Percentiles rank a stretch among this genome's conserved stretches.
Evolutionary conservation across 2,329 filamentous ascomycete genomes (phyloP).

Genomic region (Fusarium oligoseptatum): DNA sequence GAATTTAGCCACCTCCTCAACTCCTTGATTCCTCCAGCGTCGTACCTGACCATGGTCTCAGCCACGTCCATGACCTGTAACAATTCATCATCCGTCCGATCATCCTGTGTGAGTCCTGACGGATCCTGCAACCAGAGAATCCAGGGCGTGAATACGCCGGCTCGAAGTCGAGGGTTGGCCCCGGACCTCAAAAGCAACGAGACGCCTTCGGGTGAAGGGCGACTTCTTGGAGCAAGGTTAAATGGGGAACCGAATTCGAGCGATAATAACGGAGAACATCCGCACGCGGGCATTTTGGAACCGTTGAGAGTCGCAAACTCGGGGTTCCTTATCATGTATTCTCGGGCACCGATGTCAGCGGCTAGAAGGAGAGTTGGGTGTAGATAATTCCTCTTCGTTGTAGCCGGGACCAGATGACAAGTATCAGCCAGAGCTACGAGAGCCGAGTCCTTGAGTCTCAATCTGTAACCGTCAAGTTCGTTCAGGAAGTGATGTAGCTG

Average conservation of each 20-base stretch:
- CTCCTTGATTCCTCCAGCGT: not conserved
- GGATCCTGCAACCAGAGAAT: not conserved
- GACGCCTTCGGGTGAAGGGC: not conserved
- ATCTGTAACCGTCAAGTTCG: not conserved
- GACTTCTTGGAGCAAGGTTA: not conserved
- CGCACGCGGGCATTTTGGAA: not conserved
- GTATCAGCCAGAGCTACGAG: not conserved
- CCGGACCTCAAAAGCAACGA: not conserved
- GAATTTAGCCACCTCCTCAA: not conserved
- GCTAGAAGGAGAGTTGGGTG: not conserved
- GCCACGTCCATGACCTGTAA: not conserved
- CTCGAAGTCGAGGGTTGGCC: not conserved
- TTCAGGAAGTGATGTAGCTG: not conserved
- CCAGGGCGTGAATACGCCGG: not conserved
- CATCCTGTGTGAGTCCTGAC: not conserved
- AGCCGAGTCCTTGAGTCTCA: not conserved
- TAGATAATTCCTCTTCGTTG: not conserved
- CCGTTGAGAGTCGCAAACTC: not conserved
- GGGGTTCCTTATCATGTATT: not conserved
- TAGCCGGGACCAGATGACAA: not conserved
- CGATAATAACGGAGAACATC: not conserved
- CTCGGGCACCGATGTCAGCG: not conserved
- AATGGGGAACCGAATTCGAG: not conserved
- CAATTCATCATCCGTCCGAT: not conserved
- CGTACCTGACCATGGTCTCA: not conserved